Base-by-base conservation (phyloP, 192 early-diverging fungal species). In the Coemansia sp. region DNA sequence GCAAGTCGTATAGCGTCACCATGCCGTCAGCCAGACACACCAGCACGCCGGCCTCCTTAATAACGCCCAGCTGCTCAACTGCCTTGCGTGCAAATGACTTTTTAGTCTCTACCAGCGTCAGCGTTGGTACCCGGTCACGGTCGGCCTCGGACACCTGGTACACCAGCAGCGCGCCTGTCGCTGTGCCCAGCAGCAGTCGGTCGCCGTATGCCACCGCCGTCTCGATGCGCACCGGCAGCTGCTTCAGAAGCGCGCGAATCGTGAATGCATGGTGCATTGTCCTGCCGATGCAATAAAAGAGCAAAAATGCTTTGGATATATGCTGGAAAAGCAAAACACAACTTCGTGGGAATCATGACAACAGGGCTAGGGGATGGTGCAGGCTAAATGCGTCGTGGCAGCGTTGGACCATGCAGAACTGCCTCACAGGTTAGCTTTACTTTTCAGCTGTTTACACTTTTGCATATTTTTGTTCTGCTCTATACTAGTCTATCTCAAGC, bases 261-360 rank as follows among this genome's bases (percentile, higher is more conserved):
- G 88, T 84, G 66, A 91, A 91, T 49, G 90, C 90, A 80, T 90
- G 84, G 77, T 89, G 87, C 90, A 91, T 91, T 67, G 66, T 67
- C 28, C 40, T 2, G 56, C 44, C 21, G 25, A 54, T 54, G 52
- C 52, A 54, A 54, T 20, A 54, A 54, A 53, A 53, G 25, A 53
- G 26, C 11, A 28, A 31, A 54, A 12, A 6, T 28, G 24, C n/a
- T 25, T 25, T 28, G 26, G 12, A 20, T 54, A 7, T 28, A 28
- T 26, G 23, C 25, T 25, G 4, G 4, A 53, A 14, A 23, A 7
- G 24, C 28, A 12, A 23, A 31, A 10, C 23, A 54, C 26, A 3
- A 14, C 9, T 28, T 34, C 52, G 52, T 54, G 52, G 28, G 52
- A 54, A 54, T 15, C 24, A 14, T 14, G 10, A 10, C 9, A 15